A percentile compares a stretch with the other conserved stretches of the same genome.
Evolutionary conservation across 192 early-diverging fungal species (phyloP).

Genomic region (Allomyces macrogynus): DNA sequence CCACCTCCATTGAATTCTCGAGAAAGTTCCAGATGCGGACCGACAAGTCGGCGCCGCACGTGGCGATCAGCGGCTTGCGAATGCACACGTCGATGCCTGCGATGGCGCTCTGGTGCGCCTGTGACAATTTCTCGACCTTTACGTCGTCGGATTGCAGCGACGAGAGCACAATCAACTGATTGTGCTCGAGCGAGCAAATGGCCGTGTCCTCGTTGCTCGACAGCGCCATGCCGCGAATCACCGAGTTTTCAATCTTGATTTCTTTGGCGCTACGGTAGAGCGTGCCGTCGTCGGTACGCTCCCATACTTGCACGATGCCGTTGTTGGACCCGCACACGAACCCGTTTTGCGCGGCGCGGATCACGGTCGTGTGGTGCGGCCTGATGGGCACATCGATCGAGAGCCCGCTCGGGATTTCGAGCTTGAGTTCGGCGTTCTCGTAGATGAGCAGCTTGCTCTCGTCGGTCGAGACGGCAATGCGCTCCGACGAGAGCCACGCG

Average conservation of each 20-base stretch:
- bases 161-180: constrained; percentile 15
- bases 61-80: constrained; percentile 34
- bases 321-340: constrained; percentile 20
- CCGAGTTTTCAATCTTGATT: constrained; percentile 12
- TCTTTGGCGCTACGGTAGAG: constrained; percentile 21
- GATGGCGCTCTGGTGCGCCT: constrained; percentile 29
- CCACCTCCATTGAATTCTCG: constrained; percentile 30
- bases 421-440: constrained; percentile 26
- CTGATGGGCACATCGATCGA: neutral
- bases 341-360: constrained; percentile 12
- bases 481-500: constrained; percentile 22
- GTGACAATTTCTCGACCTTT: constrained; percentile 19
- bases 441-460: constrained; percentile 27
- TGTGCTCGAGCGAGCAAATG: constrained; percentile 13
- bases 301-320: constrained; percentile 18
- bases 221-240: constrained; percentile 11
- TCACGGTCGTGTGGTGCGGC: constrained; percentile 17
- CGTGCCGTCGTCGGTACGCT: constrained; percentile 21
- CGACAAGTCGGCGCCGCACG: constrained; percentile 28
- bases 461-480: constrained; percentile 24
- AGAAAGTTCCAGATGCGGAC: constrained; percentile 40
- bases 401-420: constrained; percentile 14
- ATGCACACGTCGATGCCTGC: constrained; percentile 26
- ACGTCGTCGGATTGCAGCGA: constrained; percentile 16
- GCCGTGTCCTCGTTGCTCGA: constrained; percentile 15